phyloP scores from a whole-genome alignment of 306 rosid genomes.

The Neltuma alba region DNA sequence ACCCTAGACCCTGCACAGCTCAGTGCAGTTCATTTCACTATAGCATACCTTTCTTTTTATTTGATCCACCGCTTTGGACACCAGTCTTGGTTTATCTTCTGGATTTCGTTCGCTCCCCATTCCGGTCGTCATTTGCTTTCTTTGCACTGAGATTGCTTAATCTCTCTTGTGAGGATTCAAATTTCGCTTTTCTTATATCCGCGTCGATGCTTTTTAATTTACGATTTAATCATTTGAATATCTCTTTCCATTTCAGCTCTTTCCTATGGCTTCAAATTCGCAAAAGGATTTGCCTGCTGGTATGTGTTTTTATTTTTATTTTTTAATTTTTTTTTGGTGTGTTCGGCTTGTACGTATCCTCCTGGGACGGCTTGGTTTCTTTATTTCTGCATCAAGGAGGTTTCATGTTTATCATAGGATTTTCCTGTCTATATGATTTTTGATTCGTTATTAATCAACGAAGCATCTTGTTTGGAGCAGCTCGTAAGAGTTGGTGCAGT shows the following conservation, averaged over 20 bases:
- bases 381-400: not conserved
- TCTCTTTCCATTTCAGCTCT: conserved; percentile 37
- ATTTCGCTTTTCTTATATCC: not conserved
- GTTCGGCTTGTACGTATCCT: not conserved
- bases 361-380: not conserved
- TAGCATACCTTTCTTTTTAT: not conserved
- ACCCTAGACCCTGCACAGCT: not conserved
- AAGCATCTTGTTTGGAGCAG: not conserved
- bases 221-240: not conserved
- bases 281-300: conserved; percentile 59
- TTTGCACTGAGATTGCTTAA: not conserved
- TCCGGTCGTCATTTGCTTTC: not conserved
- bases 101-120: not conserved
- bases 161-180: conserved; percentile 26
- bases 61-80: conserved; percentile 22
- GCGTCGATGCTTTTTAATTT: not conserved
- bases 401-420: not conserved
- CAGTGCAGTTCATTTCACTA: not conserved
- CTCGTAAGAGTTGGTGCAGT: not conserved
- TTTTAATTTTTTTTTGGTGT: not conserved
- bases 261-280: conserved; percentile 59
- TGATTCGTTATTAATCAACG: not conserved
- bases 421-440: not conserved
- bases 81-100: conserved; percentile 15
- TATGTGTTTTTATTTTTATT: conserved; percentile 30